phyloP scores from a whole-genome alignment of 169 alveolate genomes.

The Perkinsus marinus region DNA sequence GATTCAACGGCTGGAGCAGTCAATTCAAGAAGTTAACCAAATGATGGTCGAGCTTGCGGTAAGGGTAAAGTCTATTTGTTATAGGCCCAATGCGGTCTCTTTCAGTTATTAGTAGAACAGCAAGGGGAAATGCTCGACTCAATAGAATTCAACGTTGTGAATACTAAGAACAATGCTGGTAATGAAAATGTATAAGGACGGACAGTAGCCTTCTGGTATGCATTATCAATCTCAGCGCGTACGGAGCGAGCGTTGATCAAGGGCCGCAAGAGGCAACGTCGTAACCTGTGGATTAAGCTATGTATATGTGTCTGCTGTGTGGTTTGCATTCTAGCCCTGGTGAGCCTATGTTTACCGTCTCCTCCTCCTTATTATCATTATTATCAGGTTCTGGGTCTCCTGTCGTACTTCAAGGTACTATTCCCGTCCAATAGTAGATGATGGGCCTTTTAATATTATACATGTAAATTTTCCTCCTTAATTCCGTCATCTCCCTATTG shows the following conservation, averaged over 20 bases:
- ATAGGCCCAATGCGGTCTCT: not conserved
- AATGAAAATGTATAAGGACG: not conserved
- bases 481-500: not conserved
- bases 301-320: not conserved
- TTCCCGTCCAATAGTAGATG: not conserved
- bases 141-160: not conserved
- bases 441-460: not conserved
- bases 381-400: not conserved
- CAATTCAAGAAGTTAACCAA: not conserved
- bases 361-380: not conserved
- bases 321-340: not conserved
- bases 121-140: not conserved
- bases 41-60: not conserved
- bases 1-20: not conserved
- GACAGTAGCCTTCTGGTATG: not conserved
- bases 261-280: not conserved
- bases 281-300: not conserved
- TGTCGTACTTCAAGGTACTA: not conserved
- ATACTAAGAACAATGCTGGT: not conserved
- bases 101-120: not conserved
- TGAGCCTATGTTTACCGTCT: not conserved
- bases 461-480: not conserved
- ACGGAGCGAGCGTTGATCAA: not conserved
- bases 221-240: not conserved
- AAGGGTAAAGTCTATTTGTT: not conserved